Conservation (phyloP, 2,329 filamentous ascomycete genomes). For the Grosmannia huntii region DNA sequence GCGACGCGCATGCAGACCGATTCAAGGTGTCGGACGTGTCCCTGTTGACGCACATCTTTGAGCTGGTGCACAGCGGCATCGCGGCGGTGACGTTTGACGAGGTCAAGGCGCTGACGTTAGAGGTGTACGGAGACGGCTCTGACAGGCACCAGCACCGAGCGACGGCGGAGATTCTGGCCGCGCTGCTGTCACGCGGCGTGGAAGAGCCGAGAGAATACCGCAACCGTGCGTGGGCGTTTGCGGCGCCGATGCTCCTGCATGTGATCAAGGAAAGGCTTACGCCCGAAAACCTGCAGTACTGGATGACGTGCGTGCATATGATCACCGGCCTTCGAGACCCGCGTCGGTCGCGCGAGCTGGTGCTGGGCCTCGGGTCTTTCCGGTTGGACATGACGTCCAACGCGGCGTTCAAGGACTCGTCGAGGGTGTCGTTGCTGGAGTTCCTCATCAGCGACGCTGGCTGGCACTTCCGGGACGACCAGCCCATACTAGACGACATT, state of each 20-base stretch:
- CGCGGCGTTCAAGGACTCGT: constrained; percentile 96
- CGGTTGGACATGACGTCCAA: constrained; percentile 88
- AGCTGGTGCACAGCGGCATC: constrained; percentile 70
- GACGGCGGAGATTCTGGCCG: constrained; percentile 84
- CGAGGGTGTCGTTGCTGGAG: constrained; percentile 84
- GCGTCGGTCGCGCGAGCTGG: constrained; percentile 70
- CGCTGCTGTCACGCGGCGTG: constrained; percentile 65
- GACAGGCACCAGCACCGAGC: constrained; percentile 97
- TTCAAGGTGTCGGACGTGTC: constrained; percentile 84
- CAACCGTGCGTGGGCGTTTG: constrained; percentile 73
- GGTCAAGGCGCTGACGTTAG: constrained; percentile 64
- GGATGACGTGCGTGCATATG: constrained; percentile 87
- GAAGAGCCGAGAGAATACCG: constrained; percentile 66
- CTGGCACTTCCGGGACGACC: constrained; percentile 90
- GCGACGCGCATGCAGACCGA: constrained; percentile 35
- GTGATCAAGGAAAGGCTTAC: constrained; percentile 88
- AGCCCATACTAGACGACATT: constrained; percentile 82
- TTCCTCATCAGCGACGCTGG: constrained; percentile 77
- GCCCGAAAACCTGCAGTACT: constrained; percentile 88
- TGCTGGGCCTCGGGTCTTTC: constrained; percentile 73
- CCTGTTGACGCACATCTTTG: constrained; percentile 78
- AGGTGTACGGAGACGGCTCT: constrained; percentile 79
- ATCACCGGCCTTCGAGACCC: constrained; percentile 83
- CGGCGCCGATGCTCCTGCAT: constrained; percentile 72
- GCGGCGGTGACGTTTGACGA: constrained; percentile 75